Evolutionary conservation across 805 yeast genomes (phyloP), one percentile per base, ranked within the genome.

Genomic region (Suhomyces prunicola): DNA sequence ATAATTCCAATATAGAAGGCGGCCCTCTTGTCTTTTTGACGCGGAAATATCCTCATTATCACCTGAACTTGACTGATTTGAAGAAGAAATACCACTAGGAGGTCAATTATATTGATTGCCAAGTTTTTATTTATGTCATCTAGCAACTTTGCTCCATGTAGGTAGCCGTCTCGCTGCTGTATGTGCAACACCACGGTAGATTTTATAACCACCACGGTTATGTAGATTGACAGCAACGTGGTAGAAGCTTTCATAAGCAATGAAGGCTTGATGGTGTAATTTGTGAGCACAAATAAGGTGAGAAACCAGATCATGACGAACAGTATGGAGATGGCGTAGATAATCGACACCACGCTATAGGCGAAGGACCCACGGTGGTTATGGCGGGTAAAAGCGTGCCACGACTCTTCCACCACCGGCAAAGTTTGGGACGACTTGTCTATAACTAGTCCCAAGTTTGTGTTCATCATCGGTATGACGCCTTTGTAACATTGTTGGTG

Each of bases 1-100:
- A 76, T 54, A 0, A 81, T 69, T 0, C 96, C 96, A 19, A 81
- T 70, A 47, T 79, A 70, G 45, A 88, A 79, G 6, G 86, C 77
- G 33, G 83, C 70, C 51, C 90, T 73, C 61, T 85, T 86, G 66
- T 89, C 96, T 52, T 79, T 79, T 45, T 80, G 85, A 48, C 96
- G 73, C 50, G 82, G 80, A 59, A 87, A 87, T 27, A 87, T 65
- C 50, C 90, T 73, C 80, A 84, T 85, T 5, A 86, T 75, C 33
- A 87, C 83, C 60, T 86, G 89, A 0, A 87, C 89, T 65, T 88
- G 92, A 49, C 86, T 80, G 29, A 87, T 68, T 60, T 85, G 87
- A 24, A 86, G 72, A 5, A 86, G 59, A 10, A 85, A 63, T 6
- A 83, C 83, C 13, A 82, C 80, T 1, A 87, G 62, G 47, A 86